Conservation (phyloP, 371 early-diverging fungal genomes). For the Mucor saturninus region DNA sequence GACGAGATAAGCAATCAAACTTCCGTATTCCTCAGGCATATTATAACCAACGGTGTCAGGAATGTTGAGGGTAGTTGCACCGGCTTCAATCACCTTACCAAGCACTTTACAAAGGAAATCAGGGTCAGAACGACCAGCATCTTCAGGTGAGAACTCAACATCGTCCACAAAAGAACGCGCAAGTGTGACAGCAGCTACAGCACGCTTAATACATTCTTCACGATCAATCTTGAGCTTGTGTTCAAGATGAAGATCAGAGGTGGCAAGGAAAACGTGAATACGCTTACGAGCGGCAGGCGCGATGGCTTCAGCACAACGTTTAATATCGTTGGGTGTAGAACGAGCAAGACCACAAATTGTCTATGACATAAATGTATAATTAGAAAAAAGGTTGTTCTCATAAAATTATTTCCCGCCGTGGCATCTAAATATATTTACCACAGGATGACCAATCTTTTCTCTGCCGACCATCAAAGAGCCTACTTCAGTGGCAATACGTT, state of each 20-base stretch:
- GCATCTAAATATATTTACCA: conserved; percentile 57
- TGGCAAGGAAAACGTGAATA: conserved; percentile 95
- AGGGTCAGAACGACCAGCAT: conserved; percentile 89
- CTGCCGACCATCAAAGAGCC: conserved; percentile 86
- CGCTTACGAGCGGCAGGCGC: conserved; percentile 81
- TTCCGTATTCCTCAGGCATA: conserved; percentile 89
- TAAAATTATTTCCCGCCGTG: not conserved
- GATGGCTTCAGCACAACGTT: conserved; percentile 90
- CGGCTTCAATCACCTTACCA: conserved; percentile 89
- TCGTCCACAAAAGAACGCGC: conserved; percentile 82
- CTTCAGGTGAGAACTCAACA: conserved; percentile 95
- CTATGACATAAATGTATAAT: conserved; percentile 37
- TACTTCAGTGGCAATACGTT: conserved; percentile 90
- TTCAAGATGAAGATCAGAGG: conserved; percentile 94
- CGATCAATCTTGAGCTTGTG: conserved; percentile 91
- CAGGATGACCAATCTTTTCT: conserved; percentile 79
- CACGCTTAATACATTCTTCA: conserved; percentile 85
- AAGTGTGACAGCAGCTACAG: conserved; percentile 81
- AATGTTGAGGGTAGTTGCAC: conserved; percentile 95
- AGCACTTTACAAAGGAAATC: conserved; percentile 87
- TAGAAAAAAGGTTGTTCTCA: too few relatives aligned
- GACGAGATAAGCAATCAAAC: conserved; percentile 79
- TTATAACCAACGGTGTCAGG: conserved; percentile 97
- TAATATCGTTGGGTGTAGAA: conserved; percentile 84
- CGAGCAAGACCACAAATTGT: conserved; percentile 92